Conservation (phyloP, 164 flowering plant genomes). For the Annona squamosa region DNA sequence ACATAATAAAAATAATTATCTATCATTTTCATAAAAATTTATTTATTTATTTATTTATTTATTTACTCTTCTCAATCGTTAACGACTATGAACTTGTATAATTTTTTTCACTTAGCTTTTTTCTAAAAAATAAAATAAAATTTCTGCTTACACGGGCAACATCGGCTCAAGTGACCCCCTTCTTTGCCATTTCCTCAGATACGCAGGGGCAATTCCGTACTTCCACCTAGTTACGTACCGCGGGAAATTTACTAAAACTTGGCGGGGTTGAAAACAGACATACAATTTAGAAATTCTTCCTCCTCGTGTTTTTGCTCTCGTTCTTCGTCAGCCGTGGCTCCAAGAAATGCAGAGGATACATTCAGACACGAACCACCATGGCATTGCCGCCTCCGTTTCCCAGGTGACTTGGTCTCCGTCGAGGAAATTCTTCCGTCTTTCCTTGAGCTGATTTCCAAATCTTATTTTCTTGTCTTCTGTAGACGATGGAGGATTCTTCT, state of each 20-base stretch:
- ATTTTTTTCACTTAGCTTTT: too few species aligned
- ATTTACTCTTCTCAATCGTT: too few species aligned
- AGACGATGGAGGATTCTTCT: constrained; percentile 1
- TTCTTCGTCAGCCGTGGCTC: background rate
- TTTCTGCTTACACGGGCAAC: too few species aligned
- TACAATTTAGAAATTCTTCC: background rate
- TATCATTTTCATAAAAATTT: too few species aligned
- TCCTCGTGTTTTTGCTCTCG: background rate
- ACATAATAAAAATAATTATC: too few species aligned
- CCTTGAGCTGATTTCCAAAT: background rate
- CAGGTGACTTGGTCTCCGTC: background rate
- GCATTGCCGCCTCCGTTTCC: background rate
- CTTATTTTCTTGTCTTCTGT: background rate
- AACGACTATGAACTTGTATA: too few species aligned
- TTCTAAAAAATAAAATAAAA: too few species aligned
- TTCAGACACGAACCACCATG: background rate
- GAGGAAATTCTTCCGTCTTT: background rate
- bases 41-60: too few species aligned
- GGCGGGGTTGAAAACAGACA: background rate
- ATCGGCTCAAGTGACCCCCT: background rate
- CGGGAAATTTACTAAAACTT: background rate
- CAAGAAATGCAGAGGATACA: background rate
- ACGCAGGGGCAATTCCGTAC: background rate
- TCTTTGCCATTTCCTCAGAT: background rate
- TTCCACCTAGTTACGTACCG: background rate